Percentiles rank a stretch among this genome's conserved stretches.
These are phyloP conservation scores for Drechslera avenae DNA, from an alignment of 2,329 filamentous ascomycete genomes.

Conservation along the genomic window DNA sequence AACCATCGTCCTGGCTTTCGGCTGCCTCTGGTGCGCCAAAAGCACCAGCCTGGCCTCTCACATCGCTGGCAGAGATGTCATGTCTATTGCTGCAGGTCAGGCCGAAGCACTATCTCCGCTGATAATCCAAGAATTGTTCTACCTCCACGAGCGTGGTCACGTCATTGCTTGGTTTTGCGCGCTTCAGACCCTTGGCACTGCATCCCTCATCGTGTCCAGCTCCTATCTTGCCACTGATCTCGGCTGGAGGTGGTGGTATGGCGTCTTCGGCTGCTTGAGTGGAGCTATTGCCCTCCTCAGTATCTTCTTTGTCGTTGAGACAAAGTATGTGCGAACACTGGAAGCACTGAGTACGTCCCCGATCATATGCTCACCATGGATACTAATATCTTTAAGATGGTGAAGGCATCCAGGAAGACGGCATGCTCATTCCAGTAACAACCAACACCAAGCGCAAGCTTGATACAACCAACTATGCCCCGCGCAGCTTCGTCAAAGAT, in stretches of 20 bases:
- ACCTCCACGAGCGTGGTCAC: conserved; percentile 14
- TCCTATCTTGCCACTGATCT: conserved; percentile 15
- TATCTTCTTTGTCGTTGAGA: conserved; percentile 16
- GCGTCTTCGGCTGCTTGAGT: conserved; percentile 12
- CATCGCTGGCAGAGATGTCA: conserved; percentile 17
- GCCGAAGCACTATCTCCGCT: conserved; percentile 17
- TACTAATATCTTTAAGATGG: conserved; percentile 7
- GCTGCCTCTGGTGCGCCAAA: conserved; percentile 15
- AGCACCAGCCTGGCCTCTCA: conserved; percentile 13
- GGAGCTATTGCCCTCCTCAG: conserved; percentile 11
- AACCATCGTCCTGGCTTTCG: conserved; percentile 12
- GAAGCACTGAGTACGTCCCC: conserved; percentile 14
- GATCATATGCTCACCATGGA: not conserved
- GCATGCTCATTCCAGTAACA: conserved; percentile 11
- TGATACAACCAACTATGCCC: conserved; percentile 11
- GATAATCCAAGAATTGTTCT: conserved; percentile 16
- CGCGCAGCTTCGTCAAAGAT: conserved; percentile 10
- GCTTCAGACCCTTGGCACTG: conserved; percentile 15
- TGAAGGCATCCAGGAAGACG: conserved; percentile 16
- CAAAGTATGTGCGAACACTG: conserved; percentile 13
- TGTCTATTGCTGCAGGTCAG: conserved; percentile 20
- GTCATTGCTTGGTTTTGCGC: conserved; percentile 20
- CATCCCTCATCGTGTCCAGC: conserved; percentile 14
- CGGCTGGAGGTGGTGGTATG: conserved; percentile 22
- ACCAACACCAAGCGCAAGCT: conserved; percentile 10